Evolutionary conservation across 768 basidiomycete species (phyloP).

Genomic region (Xerocomus potaroensis): DNA sequence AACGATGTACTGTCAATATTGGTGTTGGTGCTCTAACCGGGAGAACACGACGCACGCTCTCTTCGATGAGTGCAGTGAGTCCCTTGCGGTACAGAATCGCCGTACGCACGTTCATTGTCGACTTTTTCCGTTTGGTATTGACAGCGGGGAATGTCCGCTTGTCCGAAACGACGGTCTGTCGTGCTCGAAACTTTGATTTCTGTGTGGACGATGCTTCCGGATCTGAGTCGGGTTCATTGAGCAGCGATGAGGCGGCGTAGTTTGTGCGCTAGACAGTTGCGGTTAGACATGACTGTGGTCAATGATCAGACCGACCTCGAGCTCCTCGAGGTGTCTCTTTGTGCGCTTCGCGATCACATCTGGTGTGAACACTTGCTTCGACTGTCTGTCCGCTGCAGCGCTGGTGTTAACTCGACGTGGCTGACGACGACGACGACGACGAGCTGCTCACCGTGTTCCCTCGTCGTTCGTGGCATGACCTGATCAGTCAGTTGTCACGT

Average conservation of each 20-base stretch:
- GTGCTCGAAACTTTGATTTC: constrained; percentile 57
- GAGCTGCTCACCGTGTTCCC: constrained; percentile 32
- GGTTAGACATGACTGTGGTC: too few species aligned
- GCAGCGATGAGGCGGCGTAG: constrained; percentile 49
- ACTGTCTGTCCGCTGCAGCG: constrained; percentile 42
- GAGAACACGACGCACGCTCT: constrained; percentile 56
- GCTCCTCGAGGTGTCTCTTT: constrained; percentile 75
- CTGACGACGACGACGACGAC: background rate
- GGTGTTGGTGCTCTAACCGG: too few species aligned
- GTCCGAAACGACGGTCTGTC: constrained; percentile 72
- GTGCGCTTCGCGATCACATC: constrained; percentile 74
- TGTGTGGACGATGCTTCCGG: constrained; percentile 19
- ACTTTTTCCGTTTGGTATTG: constrained; percentile 60
- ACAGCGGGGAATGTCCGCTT: constrained; percentile 46
- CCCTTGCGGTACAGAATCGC: constrained; percentile 83
- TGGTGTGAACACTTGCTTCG: constrained; percentile 44
- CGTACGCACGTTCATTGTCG: constrained; percentile 74
- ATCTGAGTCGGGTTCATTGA: constrained; percentile 31
- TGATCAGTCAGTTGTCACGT: constrained; percentile 24
- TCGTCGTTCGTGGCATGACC: constrained; percentile 19
- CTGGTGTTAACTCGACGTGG: constrained; percentile 9
- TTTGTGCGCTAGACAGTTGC: too few species aligned
- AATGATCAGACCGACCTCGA: constrained; percentile 64
- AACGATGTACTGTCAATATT: too few species aligned
- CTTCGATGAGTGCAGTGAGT: constrained; percentile 66